These are phyloP conservation scores for Yamadazyma kitorensis DNA, from an alignment of 805 yeast species.

Conservation along the genomic window DNA sequence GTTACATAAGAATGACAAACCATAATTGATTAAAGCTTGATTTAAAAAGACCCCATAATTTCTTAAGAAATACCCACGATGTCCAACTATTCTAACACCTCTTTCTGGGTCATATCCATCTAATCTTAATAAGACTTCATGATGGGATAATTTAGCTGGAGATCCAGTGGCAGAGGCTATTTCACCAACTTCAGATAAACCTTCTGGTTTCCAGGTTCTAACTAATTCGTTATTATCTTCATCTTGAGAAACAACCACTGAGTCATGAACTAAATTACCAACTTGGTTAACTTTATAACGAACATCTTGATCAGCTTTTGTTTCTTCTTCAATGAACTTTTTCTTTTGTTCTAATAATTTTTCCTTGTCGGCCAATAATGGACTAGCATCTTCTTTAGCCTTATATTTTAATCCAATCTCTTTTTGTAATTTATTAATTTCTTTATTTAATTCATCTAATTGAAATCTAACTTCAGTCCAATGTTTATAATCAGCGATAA, in stretches of 20 bases:
- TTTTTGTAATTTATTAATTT: slow-evolving; percentile 85
- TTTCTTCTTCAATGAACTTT: slow-evolving; percentile 62
- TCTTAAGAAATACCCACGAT: slow-evolving; percentile 96
- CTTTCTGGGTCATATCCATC: slow-evolving; percentile 99
- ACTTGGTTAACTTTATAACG: slow-evolving; percentile 81
- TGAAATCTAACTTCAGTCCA: slow-evolving; percentile 86
- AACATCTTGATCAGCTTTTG: slow-evolving; percentile 72
- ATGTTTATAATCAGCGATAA: slow-evolving; percentile 82
- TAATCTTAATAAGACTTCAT: slow-evolving; percentile 87
- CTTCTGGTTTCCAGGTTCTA: slow-evolving; percentile 84
- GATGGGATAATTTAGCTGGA: slow-evolving; percentile 84
- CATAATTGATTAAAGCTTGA: slow-evolving; percentile 97
- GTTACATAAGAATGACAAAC: slow-evolving; percentile 76
- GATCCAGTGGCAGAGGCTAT: slow-evolving; percentile 75
- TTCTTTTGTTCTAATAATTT: slow-evolving; percentile 68
- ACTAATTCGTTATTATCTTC: slow-evolving; percentile 90
- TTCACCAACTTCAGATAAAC: slow-evolving; percentile 54
- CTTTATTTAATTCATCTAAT: slow-evolving; percentile 86
- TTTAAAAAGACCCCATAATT: slow-evolving; percentile 94
- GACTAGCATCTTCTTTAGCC: slow-evolving; percentile 91
- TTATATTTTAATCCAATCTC: slow-evolving; percentile 90
- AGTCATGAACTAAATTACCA: slow-evolving; percentile 92
- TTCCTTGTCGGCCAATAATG: slow-evolving; percentile 79
- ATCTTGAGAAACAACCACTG: slow-evolving; percentile 81
- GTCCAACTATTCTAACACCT: slow-evolving; percentile 96